Evolutionary conservation across 352 stramenopile species (phyloP).

Genomic region (Pythium chondricola): DNA sequence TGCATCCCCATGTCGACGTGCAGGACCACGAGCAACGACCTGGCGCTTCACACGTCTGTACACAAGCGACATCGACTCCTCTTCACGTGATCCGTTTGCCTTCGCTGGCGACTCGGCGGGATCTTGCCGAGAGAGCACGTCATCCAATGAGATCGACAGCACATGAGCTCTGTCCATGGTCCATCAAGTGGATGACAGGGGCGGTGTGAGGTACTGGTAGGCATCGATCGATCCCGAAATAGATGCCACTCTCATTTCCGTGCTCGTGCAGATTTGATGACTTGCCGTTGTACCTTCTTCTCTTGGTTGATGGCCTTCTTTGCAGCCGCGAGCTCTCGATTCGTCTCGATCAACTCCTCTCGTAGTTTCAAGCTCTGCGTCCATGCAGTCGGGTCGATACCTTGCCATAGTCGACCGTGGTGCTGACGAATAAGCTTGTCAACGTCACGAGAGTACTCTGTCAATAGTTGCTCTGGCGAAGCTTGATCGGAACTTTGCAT

Average conservation of each 20-base stretch:
- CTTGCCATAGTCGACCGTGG: slow-evolving; percentile 8
- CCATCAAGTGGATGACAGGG: not conserved
- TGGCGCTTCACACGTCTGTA: slow-evolving; percentile 14
- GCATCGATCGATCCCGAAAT: slow-evolving; percentile 3
- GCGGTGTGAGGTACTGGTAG: not conserved
- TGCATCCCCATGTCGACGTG: slow-evolving; percentile 7
- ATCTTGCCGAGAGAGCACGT: no score
- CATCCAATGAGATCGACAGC: slow-evolving; percentile 8
- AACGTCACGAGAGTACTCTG: not conserved
- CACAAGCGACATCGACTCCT: slow-evolving; percentile 11
- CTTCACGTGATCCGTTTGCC: no score
- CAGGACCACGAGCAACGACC: slow-evolving; percentile 11
- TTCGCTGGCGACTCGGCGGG: no score
- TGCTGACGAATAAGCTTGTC: slow-evolving; percentile 1
- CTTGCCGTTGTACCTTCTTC: slow-evolving; percentile 1
- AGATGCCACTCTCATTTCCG: no score
- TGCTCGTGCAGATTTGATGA: no score
- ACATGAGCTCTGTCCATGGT: slow-evolving; percentile 10
- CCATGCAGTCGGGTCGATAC: slow-evolving; percentile 10
- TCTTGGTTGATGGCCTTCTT: slow-evolving; percentile 8
- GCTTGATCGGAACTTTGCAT: no score
- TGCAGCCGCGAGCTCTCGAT: not conserved
- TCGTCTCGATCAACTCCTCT: not conserved
- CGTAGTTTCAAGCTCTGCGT: not conserved
- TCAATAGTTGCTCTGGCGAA: slow-evolving; percentile 3